Evolutionary conservation across 805 yeast species (phyloP), one percentile per base, ranked within the genome.

Genomic region (Starmerella riodocensis): DNA sequence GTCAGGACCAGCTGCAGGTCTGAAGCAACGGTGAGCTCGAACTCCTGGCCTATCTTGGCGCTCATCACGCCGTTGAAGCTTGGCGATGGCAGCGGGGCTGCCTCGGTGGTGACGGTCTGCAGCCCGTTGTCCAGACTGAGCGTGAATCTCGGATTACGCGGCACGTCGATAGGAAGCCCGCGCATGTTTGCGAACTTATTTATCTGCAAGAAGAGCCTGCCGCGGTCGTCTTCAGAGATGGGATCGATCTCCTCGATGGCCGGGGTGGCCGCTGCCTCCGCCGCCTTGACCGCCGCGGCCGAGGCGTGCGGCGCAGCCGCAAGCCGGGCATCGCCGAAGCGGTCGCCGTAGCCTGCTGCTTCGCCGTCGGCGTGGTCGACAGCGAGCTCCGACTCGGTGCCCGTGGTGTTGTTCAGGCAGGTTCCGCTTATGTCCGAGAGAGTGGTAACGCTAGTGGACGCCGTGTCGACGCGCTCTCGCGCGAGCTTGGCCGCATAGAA

Each of bases 1-100:
- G 94, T 84, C 33, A 86, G 58, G 29, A 76, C 69, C 32, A 86
- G 64, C 45, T 78, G 79, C 20, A 78, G 64, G 3, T 68, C 61
- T 14, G 69, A 73, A 16, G 70, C 74, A 20, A 78, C 78, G 3
- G 76, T 65, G 47, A 78, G 62, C 57, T 84, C 95, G 56, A 83
- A 83, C 53, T 86, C 95, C 53, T 80, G 83, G 29, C 51, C 51
- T 20, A 53, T 45, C 22, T 39, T 41, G 3, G 48, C 50, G 8
- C 37, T 31, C 12, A 47, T 29, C 8, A 33, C 31, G 12, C 43
- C 51, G 14, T 35, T 38, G 30, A 46, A 34, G 8, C 45, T 45
- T 1, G 53, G 43, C 3, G 47, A 29, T 7, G 52, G 45, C 4
- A 53, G 40, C 3, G 52, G 40, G 6, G 43, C 22, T 3, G 52